These are phyloP conservation scores for Jamesozyma spencerorum DNA, from an alignment of 805 yeast species.

Conservation along the genomic window DNA sequence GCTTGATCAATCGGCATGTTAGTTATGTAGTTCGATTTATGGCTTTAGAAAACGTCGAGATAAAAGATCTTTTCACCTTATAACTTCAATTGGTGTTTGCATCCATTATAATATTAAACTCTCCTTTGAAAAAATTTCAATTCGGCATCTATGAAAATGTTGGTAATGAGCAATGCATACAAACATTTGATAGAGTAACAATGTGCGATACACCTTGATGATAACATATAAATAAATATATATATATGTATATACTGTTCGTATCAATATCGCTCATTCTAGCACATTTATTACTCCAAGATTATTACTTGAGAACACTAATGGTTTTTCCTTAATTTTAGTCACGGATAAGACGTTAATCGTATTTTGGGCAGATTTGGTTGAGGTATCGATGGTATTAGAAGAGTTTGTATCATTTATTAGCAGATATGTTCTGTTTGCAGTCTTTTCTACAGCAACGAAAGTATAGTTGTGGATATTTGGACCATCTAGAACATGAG, in stretches of 20 bases:
- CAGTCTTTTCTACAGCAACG: conserved; percentile 13
- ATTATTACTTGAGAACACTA: neutral
- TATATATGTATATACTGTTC: no score
- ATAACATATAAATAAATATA: no score
- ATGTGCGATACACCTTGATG: no score
- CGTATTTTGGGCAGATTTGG: neutral
- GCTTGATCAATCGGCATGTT: conserved; percentile 87
- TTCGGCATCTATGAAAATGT: no score
- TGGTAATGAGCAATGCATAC: no score
- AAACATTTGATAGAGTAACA: no score
- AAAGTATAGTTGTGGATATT: conserved; percentile 4
- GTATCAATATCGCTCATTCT: no score
- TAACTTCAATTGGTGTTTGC: no score
- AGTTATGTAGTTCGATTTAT: neutral
- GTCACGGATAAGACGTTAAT: neutral
- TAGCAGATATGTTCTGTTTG: conserved; percentile 13
- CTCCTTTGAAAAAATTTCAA: no score
- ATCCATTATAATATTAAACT: no score
- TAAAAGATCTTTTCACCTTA: no score
- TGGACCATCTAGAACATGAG: conserved; percentile 8
- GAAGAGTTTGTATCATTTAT: conserved; percentile 2
- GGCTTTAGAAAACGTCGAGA: no score
- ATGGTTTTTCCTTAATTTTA: neutral
- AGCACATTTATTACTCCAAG: conserved; percentile 1
- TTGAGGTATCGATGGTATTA: neutral